Evolutionary conservation across 2,329 filamentous ascomycete genomes (phyloP).

Genomic region (Exophiala bonariae): DNA sequence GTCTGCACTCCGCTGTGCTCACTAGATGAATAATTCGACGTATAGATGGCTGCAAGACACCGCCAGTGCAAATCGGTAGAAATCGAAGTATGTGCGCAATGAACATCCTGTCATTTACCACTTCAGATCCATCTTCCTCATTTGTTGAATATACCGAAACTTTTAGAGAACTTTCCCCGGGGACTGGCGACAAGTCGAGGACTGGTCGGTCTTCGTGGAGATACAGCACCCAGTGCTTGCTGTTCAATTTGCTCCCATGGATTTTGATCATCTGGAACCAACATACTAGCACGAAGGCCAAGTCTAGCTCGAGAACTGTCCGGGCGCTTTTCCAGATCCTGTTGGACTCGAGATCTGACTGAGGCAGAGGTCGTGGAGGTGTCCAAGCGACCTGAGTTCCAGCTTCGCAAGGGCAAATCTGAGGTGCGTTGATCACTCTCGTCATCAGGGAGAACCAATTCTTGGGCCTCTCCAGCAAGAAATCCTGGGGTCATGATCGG

Average conservation of each 20-base stretch:
- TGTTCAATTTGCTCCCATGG: constrained; percentile 22
- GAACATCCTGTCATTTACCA: too few relatives aligned
- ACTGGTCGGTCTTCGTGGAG: background rate
- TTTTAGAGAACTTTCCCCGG: constrained; percentile 15
- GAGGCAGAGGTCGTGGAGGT: background rate
- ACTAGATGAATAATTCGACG: too few relatives aligned
- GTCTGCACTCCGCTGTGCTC: too few relatives aligned
- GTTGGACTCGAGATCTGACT: constrained; percentile 5
- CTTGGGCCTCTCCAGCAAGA: constrained; percentile 27
- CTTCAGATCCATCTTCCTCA: constrained; percentile 9
- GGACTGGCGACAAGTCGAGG: constrained; percentile 1
- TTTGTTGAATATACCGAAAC: constrained; percentile 21
- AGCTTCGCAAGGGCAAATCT: constrained; percentile 7
- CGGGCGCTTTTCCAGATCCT: constrained; percentile 17
- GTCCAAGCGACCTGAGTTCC: background rate
- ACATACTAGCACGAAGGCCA: constrained; percentile 21
- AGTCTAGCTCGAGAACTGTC: constrained; percentile 23
- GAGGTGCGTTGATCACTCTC: constrained; percentile 4
- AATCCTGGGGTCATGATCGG: constrained; percentile 13
- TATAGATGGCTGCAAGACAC: too few relatives aligned
- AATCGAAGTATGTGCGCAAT: too few relatives aligned
- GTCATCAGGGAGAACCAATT: constrained; percentile 15
- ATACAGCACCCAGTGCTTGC: background rate
- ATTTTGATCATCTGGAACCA: constrained; percentile 14
- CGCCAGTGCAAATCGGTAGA: too few relatives aligned